Evolutionary conservation across 129 eudicot species (phyloP), one percentile per base, ranked within the genome.

Genomic region (Lonicera japonica): DNA sequence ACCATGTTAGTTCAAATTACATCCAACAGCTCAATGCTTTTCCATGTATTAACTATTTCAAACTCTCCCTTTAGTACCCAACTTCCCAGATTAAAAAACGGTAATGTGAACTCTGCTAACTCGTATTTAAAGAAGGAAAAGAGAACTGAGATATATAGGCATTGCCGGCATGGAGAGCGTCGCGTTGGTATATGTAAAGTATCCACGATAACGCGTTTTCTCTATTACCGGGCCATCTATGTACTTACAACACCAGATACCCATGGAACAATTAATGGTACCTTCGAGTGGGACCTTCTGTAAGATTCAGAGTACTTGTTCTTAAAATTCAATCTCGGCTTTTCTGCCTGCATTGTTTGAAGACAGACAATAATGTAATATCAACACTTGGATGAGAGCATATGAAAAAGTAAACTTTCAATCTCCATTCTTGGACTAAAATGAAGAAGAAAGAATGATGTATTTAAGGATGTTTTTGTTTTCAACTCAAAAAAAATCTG

Each of bases 181-280:
- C 20, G 5, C 17, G 8, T 36, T 34, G 60, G 20, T 20, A 29
- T 64, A 17, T 51, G 19, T 29, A 14, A 50, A 11, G 45, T 43
- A 19, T 0, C 58, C 55, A n/a, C n/a, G 12, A 25, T 56, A 25
- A 17, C 12, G n/a, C 18, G 41, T 46, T 11, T 11, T 55, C 41
- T 18, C 54, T 66, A 25, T n/a, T 5, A 21, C 18, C 20, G 5
- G n/a, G 14, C 67, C 11, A 18, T 45, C 65, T 67, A 83, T 41
- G 64, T 57, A 67, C 79, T 73, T 61, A 85, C 81, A 22, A 92
- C 79, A 48, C 98, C 98, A 5, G 98, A 78, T n/a, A 82, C 90
- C 98, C 98, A 92, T 16, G 98, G 98, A 78, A 92, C 96, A 25
- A 80, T 51, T 45, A 85, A 51, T 10, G 98, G 98, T 13, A 90